Conservation (phyloP, 2,329 filamentous ascomycete genomes). For the Cercospora beticola region DNA sequence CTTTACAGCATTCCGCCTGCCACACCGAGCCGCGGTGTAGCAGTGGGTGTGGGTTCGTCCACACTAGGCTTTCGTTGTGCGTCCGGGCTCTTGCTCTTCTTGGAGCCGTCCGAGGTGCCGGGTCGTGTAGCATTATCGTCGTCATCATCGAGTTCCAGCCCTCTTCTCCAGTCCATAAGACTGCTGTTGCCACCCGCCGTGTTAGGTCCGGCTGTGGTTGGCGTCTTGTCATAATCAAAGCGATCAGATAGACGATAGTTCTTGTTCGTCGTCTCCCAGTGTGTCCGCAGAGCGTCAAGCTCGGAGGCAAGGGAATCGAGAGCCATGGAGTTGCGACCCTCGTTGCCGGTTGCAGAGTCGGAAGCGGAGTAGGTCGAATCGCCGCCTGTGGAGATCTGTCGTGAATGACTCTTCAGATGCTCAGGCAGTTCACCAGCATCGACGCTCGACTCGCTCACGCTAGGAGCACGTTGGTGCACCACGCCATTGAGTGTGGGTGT, state of each 20-base stretch:
- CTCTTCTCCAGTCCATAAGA: slow-evolving; percentile 76
- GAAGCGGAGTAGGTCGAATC: slow-evolving; percentile 52
- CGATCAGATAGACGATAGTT: slow-evolving; percentile 90
- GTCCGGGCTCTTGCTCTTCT: slow-evolving; percentile 3
- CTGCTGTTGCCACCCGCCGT: slow-evolving; percentile 62
- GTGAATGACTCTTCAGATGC: slow-evolving; percentile 49
- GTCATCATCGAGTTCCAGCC: slow-evolving; percentile 58
- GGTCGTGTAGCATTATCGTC: slow-evolving; percentile 28
- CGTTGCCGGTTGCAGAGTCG: slow-evolving; percentile 20
- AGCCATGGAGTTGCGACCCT: slow-evolving; percentile 39
- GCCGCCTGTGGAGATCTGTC: slow-evolving; percentile 62
- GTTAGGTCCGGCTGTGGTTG: slow-evolving; percentile 11
- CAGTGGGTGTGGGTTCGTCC: slow-evolving; percentile 7
- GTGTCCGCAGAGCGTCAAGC: slow-evolving; percentile 81
- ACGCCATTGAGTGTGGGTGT: slow-evolving; percentile 34
- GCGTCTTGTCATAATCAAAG: slow-evolving; percentile 65
- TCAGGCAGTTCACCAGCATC: slow-evolving; percentile 40
- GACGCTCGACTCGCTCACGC: slow-evolving; percentile 45
- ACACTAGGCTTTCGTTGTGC: not conserved
- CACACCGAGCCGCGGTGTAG: slow-evolving; percentile 6
- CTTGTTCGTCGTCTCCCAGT: slow-evolving; percentile 96
- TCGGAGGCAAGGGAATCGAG: slow-evolving; percentile 90
- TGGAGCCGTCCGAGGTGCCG: slow-evolving; percentile 17
- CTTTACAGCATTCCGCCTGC: slow-evolving; percentile 8
- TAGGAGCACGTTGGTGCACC: slow-evolving; percentile 44